Evolutionary conservation across 2,329 filamentous ascomycete species (phyloP).

Genomic region (Sporothrix protearum): DNA sequence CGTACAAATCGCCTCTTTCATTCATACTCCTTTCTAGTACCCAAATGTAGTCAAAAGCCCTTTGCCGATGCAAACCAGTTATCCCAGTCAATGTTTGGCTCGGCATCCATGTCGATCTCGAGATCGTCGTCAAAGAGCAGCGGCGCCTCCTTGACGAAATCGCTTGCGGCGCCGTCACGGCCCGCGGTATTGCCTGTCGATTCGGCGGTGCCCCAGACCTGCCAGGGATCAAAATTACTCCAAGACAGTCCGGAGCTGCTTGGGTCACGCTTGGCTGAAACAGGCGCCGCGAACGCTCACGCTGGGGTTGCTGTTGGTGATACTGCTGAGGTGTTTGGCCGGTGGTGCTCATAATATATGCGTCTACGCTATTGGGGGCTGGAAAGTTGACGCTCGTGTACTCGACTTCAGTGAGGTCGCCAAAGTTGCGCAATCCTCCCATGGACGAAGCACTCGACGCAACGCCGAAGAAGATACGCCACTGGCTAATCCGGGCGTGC

Average conservation of each 20-base stretch:
- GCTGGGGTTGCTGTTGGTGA: neutral
- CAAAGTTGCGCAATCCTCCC: constrained; percentile 7
- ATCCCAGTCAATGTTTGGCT: constrained; percentile 25
- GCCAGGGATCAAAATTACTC: constrained; percentile 17
- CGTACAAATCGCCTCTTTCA: neutral
- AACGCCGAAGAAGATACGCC: neutral
- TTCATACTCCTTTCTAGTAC: neutral
- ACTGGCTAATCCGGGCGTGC: neutral
- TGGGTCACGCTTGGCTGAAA: neutral
- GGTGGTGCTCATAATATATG: constrained; percentile 1
- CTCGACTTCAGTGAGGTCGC: constrained; percentile 13
- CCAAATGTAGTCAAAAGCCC: neutral
- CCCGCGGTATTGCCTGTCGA: neutral
- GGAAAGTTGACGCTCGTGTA: constrained; percentile 16
- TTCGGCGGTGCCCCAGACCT: constrained; percentile 12
- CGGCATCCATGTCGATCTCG: constrained; percentile 18
- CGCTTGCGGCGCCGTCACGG: neutral
- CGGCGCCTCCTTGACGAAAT: neutral
- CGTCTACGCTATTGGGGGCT: constrained; percentile 20
- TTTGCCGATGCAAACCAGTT: constrained; percentile 24
- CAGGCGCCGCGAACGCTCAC: neutral
- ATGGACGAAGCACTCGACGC: neutral
- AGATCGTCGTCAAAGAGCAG: constrained; percentile 15
- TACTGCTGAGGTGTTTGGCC: constrained; percentile 2
- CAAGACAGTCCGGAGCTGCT: neutral